phyloP scores from a whole-genome alignment of 441 rosid genomes.

The Daphne laureola region DNA sequence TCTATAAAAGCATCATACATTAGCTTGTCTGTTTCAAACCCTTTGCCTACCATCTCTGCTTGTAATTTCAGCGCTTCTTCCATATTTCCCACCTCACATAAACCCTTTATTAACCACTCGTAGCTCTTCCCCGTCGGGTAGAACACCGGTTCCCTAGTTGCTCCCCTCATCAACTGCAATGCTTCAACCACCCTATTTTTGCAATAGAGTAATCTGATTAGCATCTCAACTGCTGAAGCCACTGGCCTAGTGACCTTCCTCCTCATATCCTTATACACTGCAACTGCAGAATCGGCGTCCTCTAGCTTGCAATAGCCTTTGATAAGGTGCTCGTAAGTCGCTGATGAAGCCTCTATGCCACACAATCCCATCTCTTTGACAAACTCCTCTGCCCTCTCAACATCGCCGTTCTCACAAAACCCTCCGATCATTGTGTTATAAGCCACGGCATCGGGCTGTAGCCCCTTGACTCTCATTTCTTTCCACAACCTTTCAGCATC shows the following conservation, averaged over 20 bases:
- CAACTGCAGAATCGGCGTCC: conserved; percentile 42
- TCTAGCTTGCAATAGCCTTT: conserved; percentile 48
- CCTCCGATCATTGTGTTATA: conserved; percentile 51
- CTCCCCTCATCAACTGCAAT: conserved; percentile 30
- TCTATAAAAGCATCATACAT: conserved; percentile 51
- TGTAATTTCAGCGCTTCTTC: conserved; percentile 69
- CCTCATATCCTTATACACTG: conserved; percentile 50
- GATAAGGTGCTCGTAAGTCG: conserved; percentile 51
- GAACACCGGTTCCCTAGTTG: conserved; percentile 27
- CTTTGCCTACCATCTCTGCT: conserved; percentile 78
- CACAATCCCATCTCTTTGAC: conserved; percentile 43
- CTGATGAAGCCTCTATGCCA: conserved; percentile 32
- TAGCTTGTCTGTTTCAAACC: conserved; percentile 44
- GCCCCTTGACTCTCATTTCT: conserved; percentile 44
- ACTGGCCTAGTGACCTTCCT: conserved; percentile 38
- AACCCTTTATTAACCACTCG: conserved; percentile 41
- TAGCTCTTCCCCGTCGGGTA: conserved; percentile 41
- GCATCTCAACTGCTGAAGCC: conserved; percentile 31
- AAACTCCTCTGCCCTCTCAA: conserved; percentile 47
- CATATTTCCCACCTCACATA: conserved; percentile 51
- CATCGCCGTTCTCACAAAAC: conserved; percentile 37
- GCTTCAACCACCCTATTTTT: conserved; percentile 42
- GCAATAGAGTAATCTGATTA: conserved; percentile 40
- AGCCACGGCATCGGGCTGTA: conserved; percentile 34
- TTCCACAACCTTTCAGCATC: conserved; percentile 58